Percentiles rank a stretch among this genome's conserved stretches.
phyloP scores from a whole-genome alignment of 352 stramenopile genomes.

The Globisporangium radiosum region DNA sequence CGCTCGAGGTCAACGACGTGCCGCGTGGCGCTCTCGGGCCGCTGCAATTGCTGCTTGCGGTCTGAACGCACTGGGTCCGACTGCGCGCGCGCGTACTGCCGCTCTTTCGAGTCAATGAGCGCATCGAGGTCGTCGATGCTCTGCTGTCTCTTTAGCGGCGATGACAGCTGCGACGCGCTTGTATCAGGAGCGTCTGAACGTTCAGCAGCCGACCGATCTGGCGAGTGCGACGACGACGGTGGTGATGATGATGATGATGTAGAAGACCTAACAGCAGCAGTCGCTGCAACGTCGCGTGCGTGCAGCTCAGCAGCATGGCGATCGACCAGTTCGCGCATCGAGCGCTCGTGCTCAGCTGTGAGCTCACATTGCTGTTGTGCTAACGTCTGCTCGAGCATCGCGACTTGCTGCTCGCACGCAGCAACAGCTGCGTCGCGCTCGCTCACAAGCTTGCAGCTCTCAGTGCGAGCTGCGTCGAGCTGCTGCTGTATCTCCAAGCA shows the following conservation, averaged over 20 bases:
- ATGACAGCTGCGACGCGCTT: not conserved
- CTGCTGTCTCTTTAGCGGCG: slow-evolving; percentile 13
- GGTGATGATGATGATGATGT: not conserved
- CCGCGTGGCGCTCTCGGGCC: not conserved
- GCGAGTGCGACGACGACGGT: not conserved
- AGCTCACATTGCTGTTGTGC: slow-evolving; percentile 26
- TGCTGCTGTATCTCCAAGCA: slow-evolving; percentile 4
- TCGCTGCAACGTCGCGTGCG: slow-evolving; percentile 12
- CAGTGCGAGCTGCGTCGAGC: not conserved
- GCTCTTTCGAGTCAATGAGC: slow-evolving; percentile 29
- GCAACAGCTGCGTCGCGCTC: slow-evolving; percentile 1
- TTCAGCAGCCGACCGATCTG: not conserved
- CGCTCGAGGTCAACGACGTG: slow-evolving; percentile 15
- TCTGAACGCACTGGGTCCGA: slow-evolving; percentile 18
- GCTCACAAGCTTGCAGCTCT: no score
- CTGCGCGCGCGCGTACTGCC: slow-evolving; percentile 12
- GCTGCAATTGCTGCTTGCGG: slow-evolving; percentile 22
- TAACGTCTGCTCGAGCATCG: slow-evolving; percentile 25
- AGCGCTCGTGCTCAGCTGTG: slow-evolving; percentile 27
- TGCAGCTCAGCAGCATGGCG: slow-evolving; percentile 33
- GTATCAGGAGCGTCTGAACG: not conserved
- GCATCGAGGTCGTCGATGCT: slow-evolving; percentile 35
- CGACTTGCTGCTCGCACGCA: slow-evolving; percentile 19
- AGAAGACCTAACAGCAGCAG: no score
- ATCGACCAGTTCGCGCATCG: slow-evolving; percentile 30